Evolutionary conservation across 441 rosid genomes (phyloP), one percentile per base, ranked within the genome.

Genomic region (Macaranga tanarius): DNA sequence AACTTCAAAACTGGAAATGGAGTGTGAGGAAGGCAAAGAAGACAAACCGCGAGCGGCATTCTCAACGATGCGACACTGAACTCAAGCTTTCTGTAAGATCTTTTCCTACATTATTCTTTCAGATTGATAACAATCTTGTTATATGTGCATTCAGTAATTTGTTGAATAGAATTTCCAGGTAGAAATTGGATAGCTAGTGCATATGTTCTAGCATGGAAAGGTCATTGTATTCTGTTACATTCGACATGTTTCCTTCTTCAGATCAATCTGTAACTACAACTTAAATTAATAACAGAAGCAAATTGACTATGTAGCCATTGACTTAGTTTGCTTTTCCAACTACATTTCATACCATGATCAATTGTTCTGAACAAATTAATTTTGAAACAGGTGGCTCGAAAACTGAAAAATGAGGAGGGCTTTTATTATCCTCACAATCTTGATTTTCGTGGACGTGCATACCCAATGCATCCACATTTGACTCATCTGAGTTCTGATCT

Each of bases 381-480:
- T 59, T 51, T 75, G 60, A 54, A 69, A 78, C 87, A 94, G 98
- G 98, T 94, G 74, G 99, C 99, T 76, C 86, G 79, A 62, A 94
- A 84, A 84, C 88, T 94, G 92, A 91, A 86, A 82, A 87, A 84
- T 70, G 99, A 94, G 80, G 93, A 90, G 76, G 96, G 97, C 77
- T 94, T 94, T 85, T 94, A 88, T 77, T 94, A 94, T 80, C 99
- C 99, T 67, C 99, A 94, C 86, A 92, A 94, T 84, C 87, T 94
- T 74, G 97, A 94, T 84, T 94, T 94, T 82, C 84, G 97, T 76
- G 99, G 99, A 20, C 97, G 97, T 69, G 97, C 97, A 40, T 94
- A 94, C 67, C 99, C 99, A 65, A 94, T 94, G 99, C 99, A 94
- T 82, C 85, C 97, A 73, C 91, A 92, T 84, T 77, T 94, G 82